Evolutionary conservation across 805 yeast genomes (phyloP), one percentile per base, ranked within the genome.

Genomic region (Teunomyces barrocoloradensis): DNA sequence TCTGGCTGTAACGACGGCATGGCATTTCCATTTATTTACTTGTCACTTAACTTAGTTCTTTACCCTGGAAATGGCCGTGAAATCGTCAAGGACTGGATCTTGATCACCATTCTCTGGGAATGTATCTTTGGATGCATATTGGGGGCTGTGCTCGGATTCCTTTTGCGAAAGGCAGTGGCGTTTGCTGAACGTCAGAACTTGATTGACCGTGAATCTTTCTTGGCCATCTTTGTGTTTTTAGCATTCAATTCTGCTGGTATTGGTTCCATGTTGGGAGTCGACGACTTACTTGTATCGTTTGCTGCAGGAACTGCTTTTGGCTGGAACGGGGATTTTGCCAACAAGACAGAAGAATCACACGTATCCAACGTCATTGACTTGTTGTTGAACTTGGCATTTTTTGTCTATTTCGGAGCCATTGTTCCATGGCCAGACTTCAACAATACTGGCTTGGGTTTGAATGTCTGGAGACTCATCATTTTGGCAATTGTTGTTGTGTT

Each of bases 1-100:
- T 85, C 92, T 0, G 95, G 91, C 3, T 87, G 96, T 63, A 90
- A 90, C 65, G 97, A 90, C 61, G 97, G 97, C 38, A 85, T 90
- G 94, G 97, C 97, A 0, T 90, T 88, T 60, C 97, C 97, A 0
- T 90, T 90, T 61, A 87, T 88, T 21, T 75, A 76, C 68, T 65
- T 91, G 36, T 82, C 94, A 1, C 68, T 89, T 51, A 79, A 85
- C 60, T 61, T 89, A 41, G 79, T 90, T 44, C 63, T 81, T n/a
- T 81, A 85, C 60, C 75, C 77, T 27, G 87, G 87, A 3, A 66
- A 87, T 45, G 80, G 83, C 2, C 78, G 81, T 3, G 82, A 79
- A 52, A 87, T 90, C 49, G 79, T 89, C 25, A 82, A 84, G 58
- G 85, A 90, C 53, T 90, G 96, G 92, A 74, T 90, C 48, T 71